A percentile compares a stretch with the other conserved stretches of the same genome.
Evolutionary conservation across 164 flowering plant species (phyloP).

Genomic region (Kingdonia uniflora): DNA sequence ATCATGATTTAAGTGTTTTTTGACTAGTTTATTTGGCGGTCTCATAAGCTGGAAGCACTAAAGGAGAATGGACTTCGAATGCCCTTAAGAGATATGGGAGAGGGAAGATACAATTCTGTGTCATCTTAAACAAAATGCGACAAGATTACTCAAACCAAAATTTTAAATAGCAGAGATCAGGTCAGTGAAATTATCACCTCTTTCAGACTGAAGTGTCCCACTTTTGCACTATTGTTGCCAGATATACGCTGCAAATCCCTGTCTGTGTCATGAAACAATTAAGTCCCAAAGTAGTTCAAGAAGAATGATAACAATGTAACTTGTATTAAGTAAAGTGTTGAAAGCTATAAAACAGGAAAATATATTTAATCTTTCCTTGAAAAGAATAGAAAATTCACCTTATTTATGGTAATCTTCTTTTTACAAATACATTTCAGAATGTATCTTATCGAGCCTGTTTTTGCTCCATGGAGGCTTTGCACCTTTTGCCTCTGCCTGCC

Average conservation of each 20-base stretch:
- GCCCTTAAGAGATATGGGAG: not conserved
- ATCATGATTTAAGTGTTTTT: not conserved
- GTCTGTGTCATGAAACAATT: constrained; percentile 60
- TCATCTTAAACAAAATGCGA: not conserved
- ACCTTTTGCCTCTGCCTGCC: no score
- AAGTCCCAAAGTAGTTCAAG: constrained; percentile 24
- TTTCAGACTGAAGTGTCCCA: constrained; percentile 53
- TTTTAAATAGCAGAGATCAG: not conserved
- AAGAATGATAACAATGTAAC: constrained; percentile 3
- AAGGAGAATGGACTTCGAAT: not conserved
- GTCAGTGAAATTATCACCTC: constrained; percentile 42
- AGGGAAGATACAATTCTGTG: not conserved
- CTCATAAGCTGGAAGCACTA: not conserved
- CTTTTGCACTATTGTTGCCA: constrained; percentile 63
- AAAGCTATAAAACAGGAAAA: no score
- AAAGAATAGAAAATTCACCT: no score
- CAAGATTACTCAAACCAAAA: not conserved
- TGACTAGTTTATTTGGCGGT: not conserved
- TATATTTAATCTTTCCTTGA: no score
- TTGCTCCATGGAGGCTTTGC: no score
- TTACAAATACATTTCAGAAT: no score
- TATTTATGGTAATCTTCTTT: no score
- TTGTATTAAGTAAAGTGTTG: no score
- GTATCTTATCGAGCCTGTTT: no score
- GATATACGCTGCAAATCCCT: constrained; percentile 96